Evolutionary conservation across 495 filamentous ascomycete species (phyloP).

Genomic region (Aspergillus sparsus): DNA sequence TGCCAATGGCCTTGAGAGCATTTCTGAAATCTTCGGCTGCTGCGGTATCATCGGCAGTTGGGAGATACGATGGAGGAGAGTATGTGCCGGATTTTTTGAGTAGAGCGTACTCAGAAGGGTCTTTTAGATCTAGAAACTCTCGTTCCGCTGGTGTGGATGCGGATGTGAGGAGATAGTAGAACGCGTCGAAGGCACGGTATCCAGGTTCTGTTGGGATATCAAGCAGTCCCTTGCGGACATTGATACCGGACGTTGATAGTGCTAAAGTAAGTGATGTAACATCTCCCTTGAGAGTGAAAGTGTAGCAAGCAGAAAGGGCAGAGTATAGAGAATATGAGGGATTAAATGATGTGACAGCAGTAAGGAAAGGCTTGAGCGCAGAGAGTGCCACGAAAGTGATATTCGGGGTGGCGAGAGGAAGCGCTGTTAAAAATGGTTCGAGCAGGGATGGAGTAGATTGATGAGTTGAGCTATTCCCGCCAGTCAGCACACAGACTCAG

Average conservation of each 20-base stretch:
- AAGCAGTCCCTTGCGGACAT: constrained; percentile 78
- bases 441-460: constrained; percentile 83
- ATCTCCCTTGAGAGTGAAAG: constrained; percentile 77
- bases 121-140: constrained; percentile 84
- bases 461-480: constrained; percentile 70
- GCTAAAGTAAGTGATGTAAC: constrained; percentile 73
- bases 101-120: constrained; percentile 73
- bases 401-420: constrained; percentile 76
- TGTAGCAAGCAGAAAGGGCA: constrained; percentile 76
- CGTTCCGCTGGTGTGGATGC: constrained; percentile 88
- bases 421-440: constrained; percentile 73
- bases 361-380: constrained; percentile 79
- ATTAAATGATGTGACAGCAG: constrained; percentile 85
- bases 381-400: constrained; percentile 73
- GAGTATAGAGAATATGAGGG: constrained; percentile 81
- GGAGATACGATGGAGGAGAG: constrained; percentile 82
- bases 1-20: constrained; percentile 83
- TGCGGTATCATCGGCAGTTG: constrained; percentile 90
- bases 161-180: constrained; percentile 92
- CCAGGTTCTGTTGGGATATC: constrained; percentile 77
- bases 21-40: constrained; percentile 88
- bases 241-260: constrained; percentile 83
- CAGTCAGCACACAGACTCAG: neutral
- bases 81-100: constrained; percentile 84
- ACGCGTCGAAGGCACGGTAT: constrained; percentile 95